Conservation (phyloP, 2,329 filamentous ascomycete genomes). For the Colletotrichum viniferum region DNA sequence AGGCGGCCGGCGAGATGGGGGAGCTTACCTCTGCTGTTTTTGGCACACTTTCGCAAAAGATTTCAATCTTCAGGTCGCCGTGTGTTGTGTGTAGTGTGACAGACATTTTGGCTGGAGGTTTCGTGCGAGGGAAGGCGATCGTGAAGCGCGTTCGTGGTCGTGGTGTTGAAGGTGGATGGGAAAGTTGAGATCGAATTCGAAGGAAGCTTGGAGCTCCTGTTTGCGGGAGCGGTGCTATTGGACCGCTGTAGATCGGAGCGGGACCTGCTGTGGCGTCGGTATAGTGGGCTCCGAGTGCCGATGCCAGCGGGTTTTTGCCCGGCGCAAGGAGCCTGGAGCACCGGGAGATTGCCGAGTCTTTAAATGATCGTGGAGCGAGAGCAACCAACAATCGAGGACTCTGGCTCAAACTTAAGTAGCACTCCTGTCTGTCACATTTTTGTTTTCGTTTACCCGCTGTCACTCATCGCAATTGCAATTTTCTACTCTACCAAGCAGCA, state of each 20-base stretch:
- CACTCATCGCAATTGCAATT: background rate
- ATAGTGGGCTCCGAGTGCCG: constrained; percentile 1
- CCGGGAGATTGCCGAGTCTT: background rate
- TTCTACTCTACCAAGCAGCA: background rate
- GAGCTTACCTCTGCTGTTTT: constrained; percentile 79
- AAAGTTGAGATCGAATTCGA: background rate
- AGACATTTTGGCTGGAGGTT: constrained; percentile 51
- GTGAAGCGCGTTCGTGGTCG: background rate
- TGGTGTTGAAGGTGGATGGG: background rate
- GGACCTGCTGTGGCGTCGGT: background rate
- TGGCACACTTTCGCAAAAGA: constrained; percentile 94
- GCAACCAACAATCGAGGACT: background rate
- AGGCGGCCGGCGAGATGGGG: background rate
- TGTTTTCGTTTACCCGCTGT: fast-evolving
- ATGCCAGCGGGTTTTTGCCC: background rate
- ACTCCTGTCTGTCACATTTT: background rate
- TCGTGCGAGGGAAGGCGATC: background rate
- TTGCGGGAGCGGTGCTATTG: background rate
- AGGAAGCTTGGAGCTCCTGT: background rate
- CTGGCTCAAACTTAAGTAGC: background rate
- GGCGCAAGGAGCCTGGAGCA: background rate
- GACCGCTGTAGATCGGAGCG: background rate
- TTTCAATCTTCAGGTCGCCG: constrained; percentile 91
- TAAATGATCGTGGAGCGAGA: background rate
- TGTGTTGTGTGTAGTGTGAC: constrained; percentile 83